Base-by-base conservation (phyloP, 495 filamentous ascomycete genomes). In the Neurospora sp. region DNA sequence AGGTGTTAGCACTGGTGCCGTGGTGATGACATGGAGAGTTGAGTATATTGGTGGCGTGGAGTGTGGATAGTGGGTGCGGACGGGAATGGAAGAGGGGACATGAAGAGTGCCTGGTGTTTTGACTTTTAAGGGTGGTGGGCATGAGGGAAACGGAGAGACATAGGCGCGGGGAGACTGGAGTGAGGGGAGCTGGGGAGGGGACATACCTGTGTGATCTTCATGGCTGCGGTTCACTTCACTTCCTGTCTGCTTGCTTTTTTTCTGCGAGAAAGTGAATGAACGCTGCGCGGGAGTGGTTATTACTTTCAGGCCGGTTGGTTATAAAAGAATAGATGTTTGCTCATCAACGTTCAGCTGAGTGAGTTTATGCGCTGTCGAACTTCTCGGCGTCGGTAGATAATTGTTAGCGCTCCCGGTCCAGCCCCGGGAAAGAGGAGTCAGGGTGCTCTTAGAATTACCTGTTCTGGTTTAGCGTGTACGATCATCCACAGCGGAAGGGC, bases 121-220 rank as follows among this genome's bases (percentile, higher is more conserved):
- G 27, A 31, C 27, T 31, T 9, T 62, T 62, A 27, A 35, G 6
- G 20, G 23, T 6, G 27, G 23, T n/a, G n/a, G n/a, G 14, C 54
- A 16, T 62, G 54, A 62, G 20, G 9, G 39, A 11, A 16, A 20
- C 2, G 39, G 35, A 39, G 39, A 71, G 70, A 31, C 7, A 41
- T 41, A 46, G 44, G 42, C n/a, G 1, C 46, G 40, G 71, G 14
- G 41, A n/a, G 7, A 42, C 14, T 42, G 40, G 40, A 42, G 40
- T 4, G 7, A 10, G 42, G 42, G 42, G 18, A 44, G 31, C 31
- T 35, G 31, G 18, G 18, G 18, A 44, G 3, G 42, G 42, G 42
- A 66, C 44, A 5, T 72, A 72, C 71, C 18, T 44, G 11, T 37
- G 44, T 72, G 27, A 72, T 39, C 44, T 72, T 72, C 71, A 72